A percentile compares a stretch with the other conserved stretches of the same genome.
These are phyloP conservation scores for Marchantia paleacea DNA, from an alignment of 225 moss, liverwort and hornwort genomes.

Conservation along the genomic window DNA sequence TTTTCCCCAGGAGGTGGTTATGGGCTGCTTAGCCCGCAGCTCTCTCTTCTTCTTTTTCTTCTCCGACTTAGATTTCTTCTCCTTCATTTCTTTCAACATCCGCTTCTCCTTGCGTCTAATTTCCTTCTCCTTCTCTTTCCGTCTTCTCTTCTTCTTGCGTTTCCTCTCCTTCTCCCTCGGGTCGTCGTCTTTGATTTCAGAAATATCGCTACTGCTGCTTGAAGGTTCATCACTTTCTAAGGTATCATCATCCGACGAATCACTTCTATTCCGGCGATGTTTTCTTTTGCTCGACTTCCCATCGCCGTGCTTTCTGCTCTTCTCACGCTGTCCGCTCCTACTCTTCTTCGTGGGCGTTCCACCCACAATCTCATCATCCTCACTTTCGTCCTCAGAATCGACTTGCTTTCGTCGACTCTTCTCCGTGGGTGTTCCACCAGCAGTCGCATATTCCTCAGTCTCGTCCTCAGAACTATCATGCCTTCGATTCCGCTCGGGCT, in stretches of 20 bases:
- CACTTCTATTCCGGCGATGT: constrained; percentile 17
- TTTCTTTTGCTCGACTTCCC: constrained; percentile 29
- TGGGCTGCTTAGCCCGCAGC: constrained; percentile 78
- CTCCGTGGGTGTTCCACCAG: not conserved
- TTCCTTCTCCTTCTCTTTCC: constrained; percentile 32
- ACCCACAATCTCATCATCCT: constrained; percentile 22
- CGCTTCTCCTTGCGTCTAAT: constrained; percentile 52
- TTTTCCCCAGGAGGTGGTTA: constrained; percentile 92
- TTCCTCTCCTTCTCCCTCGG: constrained; percentile 33
- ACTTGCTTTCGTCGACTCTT: not conserved
- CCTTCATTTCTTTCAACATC: constrained; percentile 61
- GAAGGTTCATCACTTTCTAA: constrained; percentile 32
- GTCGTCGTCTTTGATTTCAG: constrained; percentile 36
- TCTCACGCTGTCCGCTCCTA: constrained; percentile 21
- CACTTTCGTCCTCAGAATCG: constrained; percentile 9
- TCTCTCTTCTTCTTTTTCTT: constrained; percentile 89
- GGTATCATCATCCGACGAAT: not conserved
- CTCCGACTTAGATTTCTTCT: constrained; percentile 60
- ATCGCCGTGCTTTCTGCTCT: constrained; percentile 22
- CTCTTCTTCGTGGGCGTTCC: constrained; percentile 13
- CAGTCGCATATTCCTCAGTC: constrained; percentile 3
- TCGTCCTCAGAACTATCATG: not conserved
- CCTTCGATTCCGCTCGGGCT: not conserved
- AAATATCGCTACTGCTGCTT: constrained; percentile 29
- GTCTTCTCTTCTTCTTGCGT: constrained; percentile 34